phyloP scores from a whole-genome alignment of 371 early-diverging fungal genomes.

The Mortierella sp. region DNA sequence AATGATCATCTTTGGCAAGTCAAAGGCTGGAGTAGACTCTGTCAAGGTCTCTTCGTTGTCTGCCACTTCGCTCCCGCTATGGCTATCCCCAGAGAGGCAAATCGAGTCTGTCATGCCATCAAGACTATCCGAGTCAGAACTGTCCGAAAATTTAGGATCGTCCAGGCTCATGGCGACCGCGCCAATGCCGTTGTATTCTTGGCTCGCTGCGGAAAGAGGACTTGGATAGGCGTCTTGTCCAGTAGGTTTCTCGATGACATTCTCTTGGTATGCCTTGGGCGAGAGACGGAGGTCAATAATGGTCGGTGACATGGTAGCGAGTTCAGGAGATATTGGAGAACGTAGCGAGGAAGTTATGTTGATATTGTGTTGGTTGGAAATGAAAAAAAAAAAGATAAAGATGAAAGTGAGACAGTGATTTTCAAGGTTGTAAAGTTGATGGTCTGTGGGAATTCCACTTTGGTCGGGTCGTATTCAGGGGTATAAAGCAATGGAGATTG shows the following conservation, averaged over 20 bases:
- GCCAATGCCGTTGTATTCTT: neutral
- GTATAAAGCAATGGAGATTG: no score
- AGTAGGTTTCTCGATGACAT: neutral
- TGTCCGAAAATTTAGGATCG: slow-evolving; percentile 10
- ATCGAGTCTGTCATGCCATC: slow-evolving; percentile 27
- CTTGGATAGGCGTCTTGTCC: slow-evolving; percentile 25
- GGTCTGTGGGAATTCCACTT: no score
- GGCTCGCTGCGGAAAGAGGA: slow-evolving; percentile 12
- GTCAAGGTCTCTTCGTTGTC: slow-evolving; percentile 4
- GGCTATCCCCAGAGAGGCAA: slow-evolving; percentile 8
- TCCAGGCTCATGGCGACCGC: slow-evolving; percentile 11
- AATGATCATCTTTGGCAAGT: slow-evolving; percentile 63
- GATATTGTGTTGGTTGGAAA: neutral
- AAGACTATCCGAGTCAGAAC: slow-evolving; percentile 29
- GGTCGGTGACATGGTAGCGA: slow-evolving; percentile 19
- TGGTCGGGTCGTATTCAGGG: no score
- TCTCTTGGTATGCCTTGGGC: slow-evolving; percentile 11
- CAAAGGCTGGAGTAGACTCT: slow-evolving; percentile 12
- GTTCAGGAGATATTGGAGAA: neutral
- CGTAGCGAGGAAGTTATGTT: slow-evolving; percentile 10
- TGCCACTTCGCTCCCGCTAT: neutral
- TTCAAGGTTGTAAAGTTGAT: no score
- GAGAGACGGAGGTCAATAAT: slow-evolving; percentile 48
- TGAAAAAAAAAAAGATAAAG: no score
- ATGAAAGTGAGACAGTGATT: no score